A percentile compares a stretch with the other conserved stretches of the same genome.
These are phyloP conservation scores for Populus ilicifolia DNA, from an alignment of 345 rosid species.

Conservation along the genomic window DNA sequence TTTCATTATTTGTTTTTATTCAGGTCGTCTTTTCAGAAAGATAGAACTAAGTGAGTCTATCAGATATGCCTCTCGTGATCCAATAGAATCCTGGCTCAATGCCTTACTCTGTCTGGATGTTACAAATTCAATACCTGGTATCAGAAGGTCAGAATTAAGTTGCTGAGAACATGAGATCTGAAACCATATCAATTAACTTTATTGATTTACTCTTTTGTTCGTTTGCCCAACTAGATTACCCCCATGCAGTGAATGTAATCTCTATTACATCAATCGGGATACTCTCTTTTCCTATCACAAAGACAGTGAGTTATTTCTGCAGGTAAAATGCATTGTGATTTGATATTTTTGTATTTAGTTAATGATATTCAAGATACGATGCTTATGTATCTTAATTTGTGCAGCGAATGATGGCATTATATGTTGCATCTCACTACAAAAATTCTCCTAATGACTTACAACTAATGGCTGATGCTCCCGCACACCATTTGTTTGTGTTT, in stretches of 20 bases:
- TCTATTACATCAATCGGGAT: constrained; percentile 86
- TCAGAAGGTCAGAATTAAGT: constrained; percentile 48
- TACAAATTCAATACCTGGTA: constrained; percentile 60
- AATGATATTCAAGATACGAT: not conserved
- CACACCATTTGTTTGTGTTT: constrained; percentile 91
- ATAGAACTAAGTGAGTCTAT: constrained; percentile 90
- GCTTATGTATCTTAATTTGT: constrained; percentile 23
- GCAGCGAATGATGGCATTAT: constrained; percentile 97
- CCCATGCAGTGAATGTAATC: constrained; percentile 74
- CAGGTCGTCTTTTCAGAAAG: constrained; percentile 85
- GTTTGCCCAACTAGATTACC: constrained; percentile 53
- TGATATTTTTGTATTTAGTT: not conserved
- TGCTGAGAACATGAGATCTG: not conserved
- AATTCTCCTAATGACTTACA: constrained; percentile 98
- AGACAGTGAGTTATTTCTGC: constrained; percentile 76
- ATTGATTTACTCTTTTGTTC: constrained; percentile 10
- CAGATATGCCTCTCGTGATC: constrained; percentile 89
- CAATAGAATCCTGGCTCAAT: constrained; percentile 95
- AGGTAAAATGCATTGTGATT: constrained; percentile 13
- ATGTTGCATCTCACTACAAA: constrained; percentile 94
- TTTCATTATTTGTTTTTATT: constrained; percentile 16
- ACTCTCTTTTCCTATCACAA: constrained; percentile 94
- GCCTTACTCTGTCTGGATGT: constrained; percentile 87
- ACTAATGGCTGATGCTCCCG: constrained; percentile 98
- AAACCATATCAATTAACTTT: constrained; percentile 1